Base-by-base conservation (phyloP, 2,329 filamentous ascomycete genomes). In the Rutstroemia sp. region DNA sequence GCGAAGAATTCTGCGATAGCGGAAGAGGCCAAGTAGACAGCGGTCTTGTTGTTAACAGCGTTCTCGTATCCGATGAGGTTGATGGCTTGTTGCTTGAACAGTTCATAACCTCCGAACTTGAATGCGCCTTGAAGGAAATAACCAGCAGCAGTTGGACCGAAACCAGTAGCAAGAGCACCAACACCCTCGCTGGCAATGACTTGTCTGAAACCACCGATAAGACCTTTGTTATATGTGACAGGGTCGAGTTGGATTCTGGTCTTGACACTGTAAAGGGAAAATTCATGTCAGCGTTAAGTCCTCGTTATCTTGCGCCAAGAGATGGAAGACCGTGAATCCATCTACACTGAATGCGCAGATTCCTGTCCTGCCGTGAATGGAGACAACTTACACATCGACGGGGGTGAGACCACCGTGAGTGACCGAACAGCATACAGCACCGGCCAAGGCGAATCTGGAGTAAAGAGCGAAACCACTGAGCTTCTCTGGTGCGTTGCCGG, bases 341-440 rank as follows among this genome's bases (percentile, higher is more conserved):
- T 21, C n/a, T n/a, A 7, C 18, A 9, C 9, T 14, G 16, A 44
- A 50, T 44, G 52, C 46, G 52, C 47, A 55, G 18, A 37, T 39
- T 14, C 19, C 18, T 4, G 19, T 10, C 19, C 18, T 4, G 23
- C 8, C 8, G 18, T 30, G 47, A 53, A 53, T 19, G 14, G 52
- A 56, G 14, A 42, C 46, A 57, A 89, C 92, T 77, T 94, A 97
- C 92, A 99, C 94, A 88, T 99, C 94, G 76, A 99, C 91, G 72
- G 94, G 94, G 67, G 94, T 99, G 70, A 97, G 86, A 71, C 82
- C 88, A 76, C 92, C 94, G 84, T 99, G 94, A 72, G 94, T 99
- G 78, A 97, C 79, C 69, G 92, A 94, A 78, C 94, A 99, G 86
- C 94, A 96, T 81, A 97, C 79, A 69, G 94, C 94, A 78, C 94